Evolutionary conservation across 2,329 filamentous ascomycete genomes (phyloP).

Genomic region (Pestalotiopsis sp.): DNA sequence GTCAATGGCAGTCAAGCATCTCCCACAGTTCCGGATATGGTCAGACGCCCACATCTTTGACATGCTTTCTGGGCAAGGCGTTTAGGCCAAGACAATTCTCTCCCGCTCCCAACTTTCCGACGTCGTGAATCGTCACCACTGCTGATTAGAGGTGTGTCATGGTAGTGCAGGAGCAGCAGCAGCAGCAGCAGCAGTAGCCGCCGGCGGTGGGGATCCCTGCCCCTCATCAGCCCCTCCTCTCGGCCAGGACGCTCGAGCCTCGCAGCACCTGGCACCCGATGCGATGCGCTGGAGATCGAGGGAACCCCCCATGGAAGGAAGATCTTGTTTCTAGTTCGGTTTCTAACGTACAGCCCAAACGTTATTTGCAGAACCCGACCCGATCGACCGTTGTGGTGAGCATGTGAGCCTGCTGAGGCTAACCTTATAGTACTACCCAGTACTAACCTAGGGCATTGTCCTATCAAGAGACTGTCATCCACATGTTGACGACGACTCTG

Average conservation of each 20-base stretch:
- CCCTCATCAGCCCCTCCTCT: constrained; percentile 10
- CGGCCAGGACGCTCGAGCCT: background rate
- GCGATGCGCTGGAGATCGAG: background rate
- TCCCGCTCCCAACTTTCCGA: background rate
- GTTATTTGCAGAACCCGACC: background rate
- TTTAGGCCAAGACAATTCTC: too few species aligned
- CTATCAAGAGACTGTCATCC: too few species aligned
- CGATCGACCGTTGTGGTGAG: background rate
- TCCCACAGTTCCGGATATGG: background rate
- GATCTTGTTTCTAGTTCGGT: constrained; percentile 12
- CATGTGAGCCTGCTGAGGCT: background rate
- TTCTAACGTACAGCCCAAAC: constrained; percentile 3
- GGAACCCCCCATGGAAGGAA: background rate
- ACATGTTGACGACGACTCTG: too few species aligned
- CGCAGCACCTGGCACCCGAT: background rate
- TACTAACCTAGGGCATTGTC: too few species aligned
- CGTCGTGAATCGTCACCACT: background rate
- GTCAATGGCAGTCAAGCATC: background rate
- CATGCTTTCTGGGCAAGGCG: background rate
- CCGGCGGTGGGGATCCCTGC: background rate
- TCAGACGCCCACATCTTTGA: background rate
- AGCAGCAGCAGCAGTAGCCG: background rate
- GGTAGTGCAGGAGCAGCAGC: background rate
- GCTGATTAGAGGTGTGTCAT: background rate
- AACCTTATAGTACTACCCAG: background rate